Evolutionary conservation across 371 early-diverging fungal species (phyloP), one percentile per base, ranked within the genome.

Genomic region (Entomophthora muscae): DNA sequence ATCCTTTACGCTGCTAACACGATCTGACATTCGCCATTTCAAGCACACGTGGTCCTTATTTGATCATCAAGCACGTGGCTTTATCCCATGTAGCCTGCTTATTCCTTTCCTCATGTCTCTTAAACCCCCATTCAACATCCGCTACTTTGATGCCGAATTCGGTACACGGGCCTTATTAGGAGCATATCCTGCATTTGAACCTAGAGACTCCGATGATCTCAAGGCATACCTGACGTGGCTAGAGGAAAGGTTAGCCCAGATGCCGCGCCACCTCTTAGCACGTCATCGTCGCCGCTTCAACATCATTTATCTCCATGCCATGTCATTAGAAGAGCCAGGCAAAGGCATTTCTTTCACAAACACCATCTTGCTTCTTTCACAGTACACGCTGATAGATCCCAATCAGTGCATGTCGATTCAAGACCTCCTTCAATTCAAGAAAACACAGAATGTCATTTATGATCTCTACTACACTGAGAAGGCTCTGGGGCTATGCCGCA

Each of bases 11-110:
- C 81, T 52, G 77, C 84, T 26, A 2, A 81, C 79, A 28, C 72
- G 85, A 57, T 80, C 82, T 29, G 82, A 86, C 65, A 83, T n/a
- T n/a, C n/a, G n/a, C n/a, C n/a, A n/a, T n/a, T n/a, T n/a, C n/a
- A n/a, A n/a, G n/a, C n/a, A n/a, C 84, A 31, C 71, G 3, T 83
- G 83, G 83, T 76, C 77, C 7, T 75, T 74, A 28, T 67, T 78
- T 21, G 83, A 83, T 63, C 66, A 63, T 1, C 71, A 79, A 3
- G 71, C 75, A 29, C 76, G 75, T 0, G 83, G 82, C 0, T 80
- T 73, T 64, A 73, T 83, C 3, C 72, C 69, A 30, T 66, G 74
- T n/a, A 72, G 71, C 51, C 72, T 80, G 22, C 72, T 79, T 5
- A 71, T 79, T 55, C 64, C 67, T 0, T 76, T 83, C 53, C 75